These are phyloP conservation scores for Plantago elongata DNA, from an alignment of 257 asterid species.

Conservation along the genomic window DNA sequence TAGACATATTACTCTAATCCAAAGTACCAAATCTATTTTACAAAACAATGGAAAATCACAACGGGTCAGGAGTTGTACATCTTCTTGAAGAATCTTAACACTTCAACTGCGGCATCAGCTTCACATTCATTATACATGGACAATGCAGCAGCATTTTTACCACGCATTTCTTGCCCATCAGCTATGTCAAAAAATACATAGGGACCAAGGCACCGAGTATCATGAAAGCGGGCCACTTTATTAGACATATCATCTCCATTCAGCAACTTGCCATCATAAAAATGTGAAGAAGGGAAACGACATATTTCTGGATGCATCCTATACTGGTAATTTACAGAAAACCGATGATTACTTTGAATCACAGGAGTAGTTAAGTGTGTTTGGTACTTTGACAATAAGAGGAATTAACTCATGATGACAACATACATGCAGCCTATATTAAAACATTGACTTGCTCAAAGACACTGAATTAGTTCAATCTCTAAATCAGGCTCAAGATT, in stretches of 20 bases:
- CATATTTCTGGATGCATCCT: slow-evolving; percentile 99
- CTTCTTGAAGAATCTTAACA: slow-evolving; percentile 54
- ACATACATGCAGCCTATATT: neutral
- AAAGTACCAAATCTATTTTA: neutral
- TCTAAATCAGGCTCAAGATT: too few species aligned
- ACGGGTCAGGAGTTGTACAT: slow-evolving; percentile 45
- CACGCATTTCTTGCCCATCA: slow-evolving; percentile 89
- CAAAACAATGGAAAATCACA: neutral
- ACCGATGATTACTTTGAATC: slow-evolving; percentile 18
- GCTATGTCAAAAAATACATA: slow-evolving; percentile 76
- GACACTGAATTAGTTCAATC: neutral
- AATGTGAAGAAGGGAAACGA: slow-evolving; percentile 83
- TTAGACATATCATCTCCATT: slow-evolving; percentile 62
- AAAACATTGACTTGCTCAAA: slow-evolving; percentile 7
- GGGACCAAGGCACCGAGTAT: slow-evolving; percentile 77
- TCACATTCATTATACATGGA: slow-evolving; percentile 82
- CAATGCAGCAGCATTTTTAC: slow-evolving; percentile 59
- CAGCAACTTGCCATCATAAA: slow-evolving; percentile 88
- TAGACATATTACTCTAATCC: neutral
- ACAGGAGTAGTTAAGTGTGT: slow-evolving; percentile 13
- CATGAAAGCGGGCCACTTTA: slow-evolving; percentile 76
- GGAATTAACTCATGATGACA: slow-evolving; percentile 6
- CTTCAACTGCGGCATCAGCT: slow-evolving; percentile 94
- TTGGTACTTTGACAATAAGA: slow-evolving; percentile 6
- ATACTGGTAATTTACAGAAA: slow-evolving; percentile 56